phyloP scores from a whole-genome alignment of 2,329 filamentous ascomycete species.

The Penicillium sp. region DNA sequence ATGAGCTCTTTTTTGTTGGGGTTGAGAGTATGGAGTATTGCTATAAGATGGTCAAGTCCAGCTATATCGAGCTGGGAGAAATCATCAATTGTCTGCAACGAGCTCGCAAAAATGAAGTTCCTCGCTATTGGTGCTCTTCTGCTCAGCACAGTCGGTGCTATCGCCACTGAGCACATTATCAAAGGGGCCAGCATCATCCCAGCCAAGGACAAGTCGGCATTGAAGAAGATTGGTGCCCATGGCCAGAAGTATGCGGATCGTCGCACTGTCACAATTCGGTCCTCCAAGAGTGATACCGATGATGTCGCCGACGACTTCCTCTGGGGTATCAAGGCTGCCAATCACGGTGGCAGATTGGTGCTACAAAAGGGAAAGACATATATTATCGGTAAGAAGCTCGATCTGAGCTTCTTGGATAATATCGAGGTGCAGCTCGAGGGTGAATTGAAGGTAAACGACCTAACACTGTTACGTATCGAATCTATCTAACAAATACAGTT shows the following conservation, averaged over 20 bases:
- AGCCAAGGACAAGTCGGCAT: constrained; percentile 17
- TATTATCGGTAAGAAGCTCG: constrained; percentile 61
- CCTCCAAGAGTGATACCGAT: constrained; percentile 57
- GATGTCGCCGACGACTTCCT: constrained; percentile 60
- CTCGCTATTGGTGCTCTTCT: constrained; percentile 24
- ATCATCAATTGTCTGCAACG: not conserved
- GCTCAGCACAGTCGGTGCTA: constrained; percentile 19
- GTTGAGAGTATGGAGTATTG: not conserved
- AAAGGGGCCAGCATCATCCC: constrained; percentile 30
- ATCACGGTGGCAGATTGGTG: constrained; percentile 60
- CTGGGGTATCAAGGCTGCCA: constrained; percentile 57
- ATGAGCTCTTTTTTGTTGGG: not conserved
- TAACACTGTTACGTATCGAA: not conserved
- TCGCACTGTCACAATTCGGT: constrained; percentile 54
- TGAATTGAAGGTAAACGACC: constrained; percentile 48
- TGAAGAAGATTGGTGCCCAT: constrained; percentile 27
- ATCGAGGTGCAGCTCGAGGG: constrained; percentile 62
- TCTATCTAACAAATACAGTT: constrained; percentile 34
- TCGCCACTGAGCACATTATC: constrained; percentile 21
- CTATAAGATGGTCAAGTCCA: not conserved
- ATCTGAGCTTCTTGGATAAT: constrained; percentile 60
- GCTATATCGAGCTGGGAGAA: not conserved
- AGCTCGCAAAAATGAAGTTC: constrained; percentile 26
- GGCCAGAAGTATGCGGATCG: constrained; percentile 35
- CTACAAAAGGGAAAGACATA: constrained; percentile 57